These are phyloP conservation scores for Neofusicoccum umdonicola DNA, from an alignment of 2,329 filamentous ascomycete species.

Conservation along the genomic window DNA sequence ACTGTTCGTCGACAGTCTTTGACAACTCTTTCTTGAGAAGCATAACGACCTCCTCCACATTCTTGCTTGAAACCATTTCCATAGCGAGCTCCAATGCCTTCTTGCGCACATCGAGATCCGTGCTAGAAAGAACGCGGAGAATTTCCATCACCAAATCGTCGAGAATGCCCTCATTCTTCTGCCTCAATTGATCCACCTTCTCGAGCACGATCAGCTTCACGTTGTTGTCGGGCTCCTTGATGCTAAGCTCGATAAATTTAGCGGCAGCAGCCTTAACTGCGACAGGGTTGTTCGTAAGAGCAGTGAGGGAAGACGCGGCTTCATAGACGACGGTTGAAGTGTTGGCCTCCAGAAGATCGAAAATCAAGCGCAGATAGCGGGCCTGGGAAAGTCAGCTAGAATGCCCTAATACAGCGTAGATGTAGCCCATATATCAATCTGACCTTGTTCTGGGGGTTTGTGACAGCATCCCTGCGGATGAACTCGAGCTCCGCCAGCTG, in stretches of 20 bases:
- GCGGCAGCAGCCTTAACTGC: constrained; percentile 93
- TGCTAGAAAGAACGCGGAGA: constrained; percentile 86
- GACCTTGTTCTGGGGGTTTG: constrained; percentile 92
- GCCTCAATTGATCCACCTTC: constrained; percentile 81
- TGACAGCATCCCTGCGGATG: constrained; percentile 93
- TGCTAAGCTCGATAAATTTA: constrained; percentile 95
- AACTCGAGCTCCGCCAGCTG: constrained; percentile 95
- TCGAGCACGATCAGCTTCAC: constrained; percentile 98
- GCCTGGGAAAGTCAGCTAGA: constrained; percentile 52
- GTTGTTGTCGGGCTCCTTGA: constrained; percentile 98
- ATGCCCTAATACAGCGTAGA: background rate
- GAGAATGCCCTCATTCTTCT: constrained; percentile 84
- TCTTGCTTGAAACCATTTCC: constrained; percentile 98
- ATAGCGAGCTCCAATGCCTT: constrained; percentile 88
- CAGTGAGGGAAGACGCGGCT: constrained; percentile 89
- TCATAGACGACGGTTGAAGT: constrained; percentile 97
- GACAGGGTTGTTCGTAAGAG: constrained; percentile 92
- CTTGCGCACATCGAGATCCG: constrained; percentile 90
- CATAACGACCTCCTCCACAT: constrained; percentile 95
- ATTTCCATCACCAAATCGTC: constrained; percentile 98
- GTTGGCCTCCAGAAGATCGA: constrained; percentile 89
- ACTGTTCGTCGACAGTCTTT: constrained; percentile 97
- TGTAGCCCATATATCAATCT: constrained; percentile 21
- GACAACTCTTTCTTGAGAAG: constrained; percentile 95
- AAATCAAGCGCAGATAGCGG: constrained; percentile 88